Percentiles rank a stretch among this genome's conserved stretches.
Evolutionary conservation across 78 protist genomes (phyloP).

Genomic region (Protostelium mycophagum): DNA sequence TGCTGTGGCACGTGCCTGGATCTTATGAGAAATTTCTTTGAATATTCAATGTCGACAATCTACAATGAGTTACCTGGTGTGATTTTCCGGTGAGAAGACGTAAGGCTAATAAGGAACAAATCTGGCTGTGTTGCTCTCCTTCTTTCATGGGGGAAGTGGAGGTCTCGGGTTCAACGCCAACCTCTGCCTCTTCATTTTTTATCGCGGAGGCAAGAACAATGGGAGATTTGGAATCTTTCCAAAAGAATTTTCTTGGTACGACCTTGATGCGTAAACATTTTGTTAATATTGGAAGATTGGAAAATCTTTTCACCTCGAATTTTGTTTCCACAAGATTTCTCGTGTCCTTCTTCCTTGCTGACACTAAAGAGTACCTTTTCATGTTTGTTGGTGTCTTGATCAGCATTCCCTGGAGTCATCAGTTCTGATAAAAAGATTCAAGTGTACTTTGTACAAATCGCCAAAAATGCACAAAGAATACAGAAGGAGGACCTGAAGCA

Average conservation of each 20-base stretch:
- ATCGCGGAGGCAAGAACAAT: too few relatives aligned
- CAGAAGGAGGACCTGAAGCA: too few relatives aligned
- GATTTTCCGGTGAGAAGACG: not conserved
- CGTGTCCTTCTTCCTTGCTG: not conserved
- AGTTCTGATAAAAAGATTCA: too few relatives aligned
- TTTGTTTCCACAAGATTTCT: not conserved
- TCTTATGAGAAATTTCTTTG: too few relatives aligned
- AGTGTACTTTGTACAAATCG: too few relatives aligned
- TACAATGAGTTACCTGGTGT: not conserved
- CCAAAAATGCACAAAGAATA: too few relatives aligned
- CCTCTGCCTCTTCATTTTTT: too few relatives aligned
- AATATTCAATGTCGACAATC: too few relatives aligned
- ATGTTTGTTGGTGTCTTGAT: not conserved
- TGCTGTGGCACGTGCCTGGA: not conserved
- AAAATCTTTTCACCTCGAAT: not conserved
- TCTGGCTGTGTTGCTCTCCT: not conserved
- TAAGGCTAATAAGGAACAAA: not conserved
- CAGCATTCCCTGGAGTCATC: not conserved
- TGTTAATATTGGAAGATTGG: not conserved
- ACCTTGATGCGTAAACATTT: not conserved
- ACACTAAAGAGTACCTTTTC: not conserved
- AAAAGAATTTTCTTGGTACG: not conserved
- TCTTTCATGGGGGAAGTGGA: too few relatives aligned
- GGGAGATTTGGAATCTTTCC: not conserved
- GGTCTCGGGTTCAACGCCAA: too few relatives aligned